These are phyloP conservation scores for Kodamaea jinghongensis DNA, from an alignment of 805 yeast genomes.

Conservation along the genomic window DNA sequence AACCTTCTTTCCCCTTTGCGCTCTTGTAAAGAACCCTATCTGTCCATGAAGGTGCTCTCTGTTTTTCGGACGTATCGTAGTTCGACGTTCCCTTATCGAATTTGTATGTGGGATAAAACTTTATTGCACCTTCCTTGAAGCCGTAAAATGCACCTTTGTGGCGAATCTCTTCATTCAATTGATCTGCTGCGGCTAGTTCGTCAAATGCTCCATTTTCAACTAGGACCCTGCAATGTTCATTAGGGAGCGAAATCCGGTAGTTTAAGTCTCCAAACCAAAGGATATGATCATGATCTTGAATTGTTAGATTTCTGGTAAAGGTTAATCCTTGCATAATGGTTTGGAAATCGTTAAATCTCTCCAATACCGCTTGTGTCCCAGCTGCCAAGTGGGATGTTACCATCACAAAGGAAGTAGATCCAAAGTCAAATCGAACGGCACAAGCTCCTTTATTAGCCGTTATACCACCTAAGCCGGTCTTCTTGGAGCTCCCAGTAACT, in stretches of 20 bases:
- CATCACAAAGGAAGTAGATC: slow-evolving; percentile 54
- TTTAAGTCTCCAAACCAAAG: slow-evolving; percentile 95
- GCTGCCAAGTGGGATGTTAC: slow-evolving; percentile 93
- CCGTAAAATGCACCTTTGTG: slow-evolving; percentile 16
- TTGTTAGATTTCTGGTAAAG: slow-evolving; percentile 70
- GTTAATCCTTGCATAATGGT: slow-evolving; percentile 72
- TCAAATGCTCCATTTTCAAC: slow-evolving; percentile 48
- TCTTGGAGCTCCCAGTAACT: slow-evolving; percentile 92
- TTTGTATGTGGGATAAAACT: slow-evolving; percentile 90
- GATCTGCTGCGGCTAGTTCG: slow-evolving; percentile 68
- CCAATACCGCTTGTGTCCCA: slow-evolving; percentile 76
- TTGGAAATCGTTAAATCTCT: slow-evolving; percentile 81
- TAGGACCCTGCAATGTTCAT: slow-evolving; percentile 60
- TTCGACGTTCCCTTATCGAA: slow-evolving; percentile 79
- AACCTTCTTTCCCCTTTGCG: slow-evolving; percentile 23
- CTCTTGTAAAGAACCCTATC: slow-evolving; percentile 77
- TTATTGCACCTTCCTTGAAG: slow-evolving; percentile 71
- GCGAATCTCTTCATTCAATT: slow-evolving; percentile 69
- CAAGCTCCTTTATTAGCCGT: slow-evolving; percentile 97
- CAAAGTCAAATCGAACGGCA: slow-evolving; percentile 78
- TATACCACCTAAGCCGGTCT: slow-evolving; percentile 95
- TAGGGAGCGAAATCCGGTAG: slow-evolving; percentile 70
- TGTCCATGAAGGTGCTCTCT: slow-evolving; percentile 96
- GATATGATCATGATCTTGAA: slow-evolving; percentile 76
- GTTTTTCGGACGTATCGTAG: slow-evolving; percentile 90